These are phyloP conservation scores for Heimioporus punctisporus DNA, from an alignment of 1,284 basidiomycete genomes.

Conservation along the genomic window DNA sequence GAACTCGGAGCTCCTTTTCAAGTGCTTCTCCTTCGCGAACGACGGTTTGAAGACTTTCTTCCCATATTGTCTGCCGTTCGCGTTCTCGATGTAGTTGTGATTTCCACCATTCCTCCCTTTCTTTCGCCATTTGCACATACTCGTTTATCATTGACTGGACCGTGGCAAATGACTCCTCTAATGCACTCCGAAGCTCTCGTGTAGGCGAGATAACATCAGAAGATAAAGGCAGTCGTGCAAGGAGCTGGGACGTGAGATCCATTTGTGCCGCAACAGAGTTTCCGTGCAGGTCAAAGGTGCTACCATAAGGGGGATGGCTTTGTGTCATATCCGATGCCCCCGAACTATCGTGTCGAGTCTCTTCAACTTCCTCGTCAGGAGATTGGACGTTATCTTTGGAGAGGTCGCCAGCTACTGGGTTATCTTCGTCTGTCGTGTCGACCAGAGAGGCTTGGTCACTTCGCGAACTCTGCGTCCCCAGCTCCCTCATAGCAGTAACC, in stretches of 20 bases:
- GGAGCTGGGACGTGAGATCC: slow-evolving; percentile 75
- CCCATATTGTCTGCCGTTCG: slow-evolving; percentile 84
- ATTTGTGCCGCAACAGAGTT: slow-evolving; percentile 81
- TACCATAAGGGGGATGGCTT: slow-evolving; percentile 63
- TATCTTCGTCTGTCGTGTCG: slow-evolving; percentile 15
- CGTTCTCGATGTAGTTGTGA: slow-evolving; percentile 67
- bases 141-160: slow-evolving; percentile 66
- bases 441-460: slow-evolving; percentile 30
- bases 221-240: slow-evolving; percentile 51
- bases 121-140: slow-evolving; percentile 74
- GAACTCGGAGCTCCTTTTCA: slow-evolving; percentile 76
- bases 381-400: slow-evolving; percentile 27
- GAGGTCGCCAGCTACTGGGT: slow-evolving; percentile 10
- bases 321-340: slow-evolving; percentile 45
- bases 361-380: slow-evolving; percentile 37
- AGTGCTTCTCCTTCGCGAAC: slow-evolving; percentile 88
- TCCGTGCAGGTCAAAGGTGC: slow-evolving; percentile 72
- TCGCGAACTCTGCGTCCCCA: slow-evolving; percentile 23
- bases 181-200: slow-evolving; percentile 54
- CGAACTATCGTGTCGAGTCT: slow-evolving; percentile 40
- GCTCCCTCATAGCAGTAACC: slow-evolving; percentile 19
- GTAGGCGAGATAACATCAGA: slow-evolving; percentile 37
- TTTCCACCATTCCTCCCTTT: slow-evolving; percentile 85
- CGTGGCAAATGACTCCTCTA: slow-evolving; percentile 64
- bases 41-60: slow-evolving; percentile 88